Evolutionary conservation across 495 filamentous ascomycete genomes (phyloP), one percentile per base, ranked within the genome.

Genomic region (Penicilliopsis zonata): DNA sequence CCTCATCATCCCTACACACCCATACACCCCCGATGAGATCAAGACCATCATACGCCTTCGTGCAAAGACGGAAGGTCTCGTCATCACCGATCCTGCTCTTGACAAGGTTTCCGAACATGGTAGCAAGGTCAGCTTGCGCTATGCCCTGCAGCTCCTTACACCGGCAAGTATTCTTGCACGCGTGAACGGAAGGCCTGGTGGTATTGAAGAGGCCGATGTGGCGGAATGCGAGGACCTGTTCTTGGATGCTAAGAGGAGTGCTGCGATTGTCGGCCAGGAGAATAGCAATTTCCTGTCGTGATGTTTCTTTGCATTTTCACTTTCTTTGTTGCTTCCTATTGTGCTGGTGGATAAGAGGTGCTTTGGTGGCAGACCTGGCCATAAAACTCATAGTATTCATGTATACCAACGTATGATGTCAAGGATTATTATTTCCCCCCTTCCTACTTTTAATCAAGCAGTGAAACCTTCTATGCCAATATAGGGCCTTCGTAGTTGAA

Each of bases 1-100:
- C 12, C 80, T 98, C 44, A 96, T 98, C 57, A 80, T 98, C 43
- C 90, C 90, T 16, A 98, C 90, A 17, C 76, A 80, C 44, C 72
- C 82, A 3, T 98, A 95, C 54, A 67, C 74, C 22, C 65, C 75
- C 9, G 76, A 82, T 2, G 87, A 98, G 59, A 87, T 98, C 57
- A 82, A 81, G 60, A 71, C 74, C 14, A 98, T 98, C 50, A 77
- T 95, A 34, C 69, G 74, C 30, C 70, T 90, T 43, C 82, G 90
- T 20, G 74, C 82, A 7, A 75, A 71, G 44, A 85, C 79, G 1
- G 90, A 98, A 62, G 72, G 73, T 15, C 68, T 94, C 14, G 69
- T 65, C 40, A 78, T 95, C 32, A 76, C 78, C 6, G 83, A 92
- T 21, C 70, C 76, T 16, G 90, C 88, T 5, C 66, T 94, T 22